These are phyloP conservation scores for Magnaporthiopsis poae DNA, from an alignment of 2,329 filamentous ascomycete species.

Conservation along the genomic window DNA sequence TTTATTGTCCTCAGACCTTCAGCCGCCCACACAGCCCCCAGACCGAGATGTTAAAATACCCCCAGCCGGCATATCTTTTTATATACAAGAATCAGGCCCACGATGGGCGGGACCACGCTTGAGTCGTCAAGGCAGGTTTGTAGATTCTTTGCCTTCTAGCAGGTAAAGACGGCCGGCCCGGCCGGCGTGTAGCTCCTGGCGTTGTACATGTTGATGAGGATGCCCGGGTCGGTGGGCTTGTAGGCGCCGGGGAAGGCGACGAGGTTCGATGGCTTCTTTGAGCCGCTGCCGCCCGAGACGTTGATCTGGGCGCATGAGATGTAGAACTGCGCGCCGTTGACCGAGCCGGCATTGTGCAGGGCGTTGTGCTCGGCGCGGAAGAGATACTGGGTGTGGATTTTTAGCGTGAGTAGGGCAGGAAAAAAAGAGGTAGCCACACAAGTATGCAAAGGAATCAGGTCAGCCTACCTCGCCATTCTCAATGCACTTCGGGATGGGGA, in stretches of 20 bases:
- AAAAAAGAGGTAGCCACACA: no score
- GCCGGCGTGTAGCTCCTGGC: slow-evolving; percentile 11
- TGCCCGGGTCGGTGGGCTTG: slow-evolving; percentile 12
- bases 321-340: slow-evolving; percentile 12
- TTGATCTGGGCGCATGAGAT: slow-evolving; percentile 12
- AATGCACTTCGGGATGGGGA: slow-evolving; percentile 11
- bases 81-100: no score
- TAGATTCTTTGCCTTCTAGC: slow-evolving; percentile 2
- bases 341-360: slow-evolving; percentile 9
- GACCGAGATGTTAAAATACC: no score
- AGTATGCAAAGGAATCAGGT: no score
- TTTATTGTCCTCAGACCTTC: no score
- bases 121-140: no score
- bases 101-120: no score
- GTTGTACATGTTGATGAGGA: slow-evolving; percentile 12
- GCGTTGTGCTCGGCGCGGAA: slow-evolving; percentile 13
- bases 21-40: no score
- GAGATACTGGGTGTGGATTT: slow-evolving; percentile 4
- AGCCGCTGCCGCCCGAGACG: slow-evolving; percentile 10
- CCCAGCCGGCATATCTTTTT: no score
- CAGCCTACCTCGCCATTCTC: slow-evolving; percentile 7
- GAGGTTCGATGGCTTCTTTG: slow-evolving; percentile 11
- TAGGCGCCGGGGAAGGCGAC: slow-evolving; percentile 13
- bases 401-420: no score
- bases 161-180: slow-evolving; percentile 11